Evolutionary conservation across 306 rosid genomes (phyloP).

Genomic region (Begonia fuchsioides): DNA sequence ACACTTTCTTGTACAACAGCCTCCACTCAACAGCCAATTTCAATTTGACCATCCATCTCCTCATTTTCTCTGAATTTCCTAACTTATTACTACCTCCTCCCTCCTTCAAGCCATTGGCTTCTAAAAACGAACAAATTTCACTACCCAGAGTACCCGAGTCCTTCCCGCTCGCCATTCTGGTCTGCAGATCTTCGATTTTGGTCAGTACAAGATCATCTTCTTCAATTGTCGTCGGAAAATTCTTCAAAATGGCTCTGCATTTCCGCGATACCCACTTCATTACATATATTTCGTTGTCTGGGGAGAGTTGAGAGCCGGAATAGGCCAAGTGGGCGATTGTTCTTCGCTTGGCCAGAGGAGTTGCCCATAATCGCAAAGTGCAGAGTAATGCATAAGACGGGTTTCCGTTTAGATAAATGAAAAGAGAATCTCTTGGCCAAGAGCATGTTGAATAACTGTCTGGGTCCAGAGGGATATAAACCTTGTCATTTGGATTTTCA

Average conservation of each 20-base stretch:
- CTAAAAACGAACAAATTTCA: slow-evolving; percentile 36
- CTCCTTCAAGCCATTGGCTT: slow-evolving; percentile 26
- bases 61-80: slow-evolving; percentile 22
- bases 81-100: slow-evolving; percentile 8
- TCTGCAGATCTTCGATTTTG: slow-evolving; percentile 22
- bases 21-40: slow-evolving; percentile 61
- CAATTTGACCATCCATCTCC: slow-evolving; percentile 44
- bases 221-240: slow-evolving; percentile 46
- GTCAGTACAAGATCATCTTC: slow-evolving; percentile 34
- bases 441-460: slow-evolving; percentile 49
- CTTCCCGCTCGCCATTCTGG: slow-evolving; percentile 21
- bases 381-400: slow-evolving; percentile 66
- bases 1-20: too few species aligned
- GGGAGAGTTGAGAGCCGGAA: slow-evolving; percentile 57
- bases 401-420: slow-evolving; percentile 41
- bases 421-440: slow-evolving; percentile 73
- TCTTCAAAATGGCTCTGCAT: slow-evolving; percentile 31
- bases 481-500: slow-evolving; percentile 65
- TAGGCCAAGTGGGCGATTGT: slow-evolving; percentile 63
- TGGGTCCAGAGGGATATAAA: slow-evolving; percentile 54
- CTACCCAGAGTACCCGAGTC: slow-evolving; percentile 7
- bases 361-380: slow-evolving; percentile 69
- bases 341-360: slow-evolving; percentile 49
- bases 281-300: slow-evolving; percentile 41
- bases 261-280: slow-evolving; percentile 49